A percentile compares a stretch with the other conserved stretches of the same genome.
Evolutionary conservation across 2,329 filamentous ascomycete genomes (phyloP).

Genomic region (Diaporthe batatas): DNA sequence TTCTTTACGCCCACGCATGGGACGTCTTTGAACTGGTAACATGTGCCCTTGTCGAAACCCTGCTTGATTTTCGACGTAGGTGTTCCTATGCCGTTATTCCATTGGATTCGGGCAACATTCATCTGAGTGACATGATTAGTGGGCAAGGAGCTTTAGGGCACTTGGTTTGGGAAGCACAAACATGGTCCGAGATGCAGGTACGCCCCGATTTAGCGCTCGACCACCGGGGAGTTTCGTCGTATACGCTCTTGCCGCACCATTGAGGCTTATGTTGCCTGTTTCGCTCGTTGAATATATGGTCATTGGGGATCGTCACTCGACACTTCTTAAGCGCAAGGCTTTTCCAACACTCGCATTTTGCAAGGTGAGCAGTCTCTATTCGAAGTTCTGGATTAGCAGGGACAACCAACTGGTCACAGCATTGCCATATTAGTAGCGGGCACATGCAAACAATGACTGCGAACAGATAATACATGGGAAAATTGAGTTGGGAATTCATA

Average conservation of each 20-base stretch:
- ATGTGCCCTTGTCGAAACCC: background rate
- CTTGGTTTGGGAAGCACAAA: background rate
- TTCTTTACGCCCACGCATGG: background rate
- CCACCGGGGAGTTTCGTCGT: background rate
- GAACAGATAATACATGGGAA: no score
- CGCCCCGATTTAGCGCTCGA: background rate
- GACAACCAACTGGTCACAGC: no score
- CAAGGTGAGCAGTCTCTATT: background rate
- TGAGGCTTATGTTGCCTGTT: background rate
- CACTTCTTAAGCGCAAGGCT: background rate
- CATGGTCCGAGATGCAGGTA: background rate
- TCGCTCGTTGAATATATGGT: slow-evolving; percentile 12
- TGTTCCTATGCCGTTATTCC: background rate
- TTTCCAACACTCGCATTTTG: background rate
- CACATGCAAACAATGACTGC: background rate
- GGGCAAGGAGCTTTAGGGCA: no score
- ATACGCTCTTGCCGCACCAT: background rate
- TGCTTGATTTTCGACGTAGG: rapidly evolving
- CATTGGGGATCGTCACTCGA: background rate
- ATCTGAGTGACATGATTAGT: background rate
- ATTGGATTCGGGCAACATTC: background rate
- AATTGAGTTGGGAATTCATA: background rate
- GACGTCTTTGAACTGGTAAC: background rate
- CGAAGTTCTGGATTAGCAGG: background rate
- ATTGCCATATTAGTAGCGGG: background rate